Evolutionary conservation across 192 early-diverging fungal genomes (phyloP).

Genomic region (Rhizoclosmatium sp.): DNA sequence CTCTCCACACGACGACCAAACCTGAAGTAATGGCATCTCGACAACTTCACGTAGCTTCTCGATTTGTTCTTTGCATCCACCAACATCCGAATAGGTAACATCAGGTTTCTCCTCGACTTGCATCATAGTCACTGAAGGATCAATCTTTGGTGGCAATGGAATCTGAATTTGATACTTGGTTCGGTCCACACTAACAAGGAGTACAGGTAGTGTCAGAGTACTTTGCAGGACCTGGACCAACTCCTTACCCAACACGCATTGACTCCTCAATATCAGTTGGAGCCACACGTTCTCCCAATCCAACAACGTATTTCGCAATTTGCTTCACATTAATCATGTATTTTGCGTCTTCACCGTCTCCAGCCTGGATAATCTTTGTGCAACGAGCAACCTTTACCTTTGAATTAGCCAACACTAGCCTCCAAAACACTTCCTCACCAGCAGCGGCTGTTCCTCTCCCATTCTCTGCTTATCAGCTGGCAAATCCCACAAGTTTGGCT

Average conservation of each 20-base stretch:
- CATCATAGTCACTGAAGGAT: conserved; percentile 99
- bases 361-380: conserved; percentile 98
- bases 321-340: conserved; percentile 99
- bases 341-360: conserved; percentile 89
- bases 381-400: conserved; percentile 87
- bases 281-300: conserved; percentile 92
- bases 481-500: conserved; percentile 98
- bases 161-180: conserved; percentile 99
- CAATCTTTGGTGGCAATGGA: conserved; percentile 98
- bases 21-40: conserved; percentile 90
- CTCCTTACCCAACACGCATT: conserved; percentile 91
- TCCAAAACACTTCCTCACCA: conserved; percentile 54
- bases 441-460: conserved; percentile 93
- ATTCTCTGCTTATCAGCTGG: conserved; percentile 98
- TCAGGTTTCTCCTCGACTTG: conserved; percentile 99
- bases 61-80: conserved; percentile 99
- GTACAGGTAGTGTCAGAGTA: background rate
- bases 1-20: conserved; percentile 14
- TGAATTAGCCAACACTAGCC: background rate
- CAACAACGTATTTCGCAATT: conserved; percentile 99
- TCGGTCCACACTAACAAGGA: conserved; percentile 83
- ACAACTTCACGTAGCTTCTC: conserved; percentile 99
- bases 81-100: conserved; percentile 99
- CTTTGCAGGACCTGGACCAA: background rate
- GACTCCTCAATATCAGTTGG: conserved; percentile 99